Evolutionary conservation across 73 alveolate genomes (phyloP), one percentile per base, ranked within the genome.

Genomic region (Symbiodinium natans): DNA sequence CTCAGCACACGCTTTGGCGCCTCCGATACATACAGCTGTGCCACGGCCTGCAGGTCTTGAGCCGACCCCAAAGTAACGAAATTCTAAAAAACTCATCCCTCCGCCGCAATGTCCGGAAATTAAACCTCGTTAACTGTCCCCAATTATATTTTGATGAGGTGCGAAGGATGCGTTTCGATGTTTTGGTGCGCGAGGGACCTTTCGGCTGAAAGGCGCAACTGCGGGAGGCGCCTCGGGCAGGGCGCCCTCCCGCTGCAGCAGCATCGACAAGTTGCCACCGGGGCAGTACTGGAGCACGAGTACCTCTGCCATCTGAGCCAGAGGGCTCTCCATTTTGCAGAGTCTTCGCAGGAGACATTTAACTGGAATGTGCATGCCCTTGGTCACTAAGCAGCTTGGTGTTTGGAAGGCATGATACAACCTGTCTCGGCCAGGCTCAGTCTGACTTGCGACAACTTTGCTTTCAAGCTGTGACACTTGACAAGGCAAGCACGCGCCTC

Each of bases 251-350:
- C 97, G 97, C 8, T 90, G 97, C 75, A 90, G 42, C 56, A 90
- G 77, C 56, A 59, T 19, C 52, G 97, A 90, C 83, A 99, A 92
- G 94, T 99, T 99, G 59, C 99, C 99, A 29, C 99, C 99, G 7
- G 99, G 99, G 93, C 99, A 99, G 98, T 99, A 99, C 99, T 99
- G 99, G 73, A 99, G 99, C 46, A 99, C 99, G 89, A 99, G 95
- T 94, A 99, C 99, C 86, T 99, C 92, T n/a, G 92, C 93, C 83
- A 41, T 43, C 31, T 15, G 63, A 19, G 71, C 71, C 71, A 52
- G 27, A 19, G 10, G 27, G 27, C 71, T 19, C 10, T 13, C 10
- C 71, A 19, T 13, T 10, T 52, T 75, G 34, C 25, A n/a, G 25
- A 9, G 33, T 15, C 71, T 4, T 15, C n/a, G n/a, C n/a, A n/a